A percentile compares a stretch with the other conserved stretches of the same genome.
These are phyloP conservation scores for Funneliformis caledonium DNA, from an alignment of 371 early-diverging fungal species.

Conservation along the genomic window DNA sequence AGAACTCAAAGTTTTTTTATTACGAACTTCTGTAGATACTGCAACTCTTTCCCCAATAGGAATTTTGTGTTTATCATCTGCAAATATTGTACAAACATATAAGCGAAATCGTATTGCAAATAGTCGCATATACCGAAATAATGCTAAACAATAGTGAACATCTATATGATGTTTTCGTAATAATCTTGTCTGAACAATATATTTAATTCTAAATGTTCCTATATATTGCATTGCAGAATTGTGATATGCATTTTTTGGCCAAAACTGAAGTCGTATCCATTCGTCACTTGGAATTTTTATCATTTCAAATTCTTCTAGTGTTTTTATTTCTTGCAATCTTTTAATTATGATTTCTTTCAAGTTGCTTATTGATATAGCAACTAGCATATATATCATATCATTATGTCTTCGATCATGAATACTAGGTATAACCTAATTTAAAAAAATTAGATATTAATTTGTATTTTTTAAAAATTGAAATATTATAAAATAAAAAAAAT, in stretches of 20 bases:
- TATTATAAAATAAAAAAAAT: background rate
- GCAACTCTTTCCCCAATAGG: slow-evolving; percentile 1
- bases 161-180: background rate
- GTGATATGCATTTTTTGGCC: background rate
- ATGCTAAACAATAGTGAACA: background rate
- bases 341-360: background rate
- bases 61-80: slow-evolving; percentile 18
- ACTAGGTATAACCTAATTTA: background rate
- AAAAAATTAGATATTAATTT: background rate
- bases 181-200: background rate
- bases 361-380: background rate
- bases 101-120: background rate
- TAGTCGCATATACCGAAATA: background rate
- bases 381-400: background rate
- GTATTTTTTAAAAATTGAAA: background rate
- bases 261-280: background rate
- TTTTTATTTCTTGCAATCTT: background rate
- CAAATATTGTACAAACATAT: background rate
- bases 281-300: background rate
- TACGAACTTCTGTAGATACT: background rate
- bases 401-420: background rate
- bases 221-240: background rate
- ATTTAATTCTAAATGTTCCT: background rate
- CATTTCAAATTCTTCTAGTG: background rate
- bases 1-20: background rate